A percentile compares a stretch with the other conserved stretches of the same genome.
phyloP scores from a whole-genome alignment of 257 asterid species.

The Forsythia suspensa region DNA sequence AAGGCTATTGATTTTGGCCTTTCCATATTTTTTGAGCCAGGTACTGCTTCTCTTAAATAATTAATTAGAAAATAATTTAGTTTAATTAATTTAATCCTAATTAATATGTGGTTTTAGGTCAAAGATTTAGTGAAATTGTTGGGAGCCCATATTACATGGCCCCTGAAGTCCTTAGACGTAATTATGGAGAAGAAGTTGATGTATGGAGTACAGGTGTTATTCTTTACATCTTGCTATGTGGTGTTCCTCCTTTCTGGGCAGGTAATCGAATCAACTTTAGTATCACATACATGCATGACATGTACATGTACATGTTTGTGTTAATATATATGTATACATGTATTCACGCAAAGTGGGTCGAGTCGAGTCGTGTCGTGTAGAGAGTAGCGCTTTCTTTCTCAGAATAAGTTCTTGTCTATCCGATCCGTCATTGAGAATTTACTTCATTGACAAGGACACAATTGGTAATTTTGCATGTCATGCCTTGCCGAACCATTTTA shows the following conservation, averaged over 20 bases:
- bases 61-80: neutral
- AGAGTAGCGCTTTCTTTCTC: neutral
- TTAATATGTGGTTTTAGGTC: constrained; percentile 39
- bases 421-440: neutral
- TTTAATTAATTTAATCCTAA: neutral
- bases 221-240: constrained; percentile 79
- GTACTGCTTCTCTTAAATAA: constrained; percentile 22
- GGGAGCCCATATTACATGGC: constrained; percentile 98
- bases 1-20: constrained; percentile 92
- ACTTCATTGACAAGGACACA: too few relatives aligned
- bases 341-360: neutral
- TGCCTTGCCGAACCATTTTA: neutral
- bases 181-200: constrained; percentile 72
- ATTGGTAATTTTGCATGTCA: neutral
- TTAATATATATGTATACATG: neutral
- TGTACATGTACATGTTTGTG: neutral
- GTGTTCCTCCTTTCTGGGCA: constrained; percentile 96
- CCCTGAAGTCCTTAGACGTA: constrained; percentile 76
- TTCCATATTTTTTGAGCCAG: constrained; percentile 74
- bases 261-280: constrained; percentile 36
- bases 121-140: constrained; percentile 71
- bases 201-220: constrained; percentile 93
- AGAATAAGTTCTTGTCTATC: neutral
- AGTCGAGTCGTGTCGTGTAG: too few relatives aligned
- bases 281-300: neutral